A percentile compares a stretch with the other conserved stretches of the same genome.
Evolutionary conservation across 352 stramenopile genomes (phyloP).

Genomic region (Phytophthora vignae): DNA sequence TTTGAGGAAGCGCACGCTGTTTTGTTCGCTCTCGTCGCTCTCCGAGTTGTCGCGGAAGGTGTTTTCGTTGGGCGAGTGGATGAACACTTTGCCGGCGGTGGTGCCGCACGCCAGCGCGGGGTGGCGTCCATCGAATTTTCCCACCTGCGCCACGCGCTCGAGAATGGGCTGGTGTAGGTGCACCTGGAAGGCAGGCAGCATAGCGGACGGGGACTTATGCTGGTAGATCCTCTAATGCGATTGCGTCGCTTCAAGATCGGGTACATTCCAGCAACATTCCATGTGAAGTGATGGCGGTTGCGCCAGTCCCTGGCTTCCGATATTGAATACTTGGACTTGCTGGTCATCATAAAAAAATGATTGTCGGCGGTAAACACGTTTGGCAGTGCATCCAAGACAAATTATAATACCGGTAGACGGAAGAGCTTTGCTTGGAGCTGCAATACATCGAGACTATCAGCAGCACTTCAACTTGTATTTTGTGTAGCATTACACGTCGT

Average conservation of each 20-base stretch:
- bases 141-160: constrained; percentile 74
- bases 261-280: constrained; percentile 35
- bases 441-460: neutral
- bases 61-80: constrained; percentile 90
- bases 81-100: constrained; percentile 91
- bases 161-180: constrained; percentile 85
- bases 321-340: too few species aligned
- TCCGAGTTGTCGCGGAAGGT: constrained; percentile 56
- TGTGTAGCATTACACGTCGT: constrained; percentile 11
- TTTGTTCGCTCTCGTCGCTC: constrained; percentile 39
- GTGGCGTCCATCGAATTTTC: constrained; percentile 85
- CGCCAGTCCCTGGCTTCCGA: too few species aligned
- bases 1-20: constrained; percentile 90
- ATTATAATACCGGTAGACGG: neutral
- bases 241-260: constrained; percentile 40
- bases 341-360: too few species aligned
- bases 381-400: neutral
- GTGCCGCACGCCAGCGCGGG: constrained; percentile 85
- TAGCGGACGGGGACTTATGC: constrained; percentile 19
- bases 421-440: neutral
- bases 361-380: neutral
- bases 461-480: neutral
- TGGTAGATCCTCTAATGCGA: neutral
- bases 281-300: neutral
- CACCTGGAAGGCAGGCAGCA: constrained; percentile 85